Base-by-base conservation (phyloP, 1,284 basidiomycete species). In the Pisolithus thermaeus region DNA sequence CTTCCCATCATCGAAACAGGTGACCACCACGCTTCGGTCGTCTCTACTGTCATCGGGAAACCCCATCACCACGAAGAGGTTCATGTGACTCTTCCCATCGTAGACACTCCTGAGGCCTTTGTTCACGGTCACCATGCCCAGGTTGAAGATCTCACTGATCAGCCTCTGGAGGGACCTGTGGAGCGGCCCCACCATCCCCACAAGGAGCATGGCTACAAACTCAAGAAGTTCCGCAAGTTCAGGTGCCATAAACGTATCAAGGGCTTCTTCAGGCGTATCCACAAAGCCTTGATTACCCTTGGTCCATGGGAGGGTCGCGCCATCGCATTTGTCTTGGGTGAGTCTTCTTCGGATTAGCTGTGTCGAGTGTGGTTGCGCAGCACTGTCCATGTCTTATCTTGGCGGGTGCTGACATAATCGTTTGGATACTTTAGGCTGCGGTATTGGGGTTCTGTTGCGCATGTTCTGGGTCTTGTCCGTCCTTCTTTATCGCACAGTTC, bases 301-400 rank as follows among this genome's bases (percentile, higher is more conserved):
- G 84, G 87, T n/a, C 79, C 80, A 22, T 90, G 87, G 86, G 87
- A 90, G 67, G 85, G 85, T 47, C 76, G 86, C 48, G 79, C 81
- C 12, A 81, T 90, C 16, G 83, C 87, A 5, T 90, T 90, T 54
- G 86, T 90, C 52, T 75, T 90, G 18, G 87, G 87, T 87, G 56
- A 58, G 80, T 67, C 48, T 36, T 46, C 39, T 54, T 28, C n/a
- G 18, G 18, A 20, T 20, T 11, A 25, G 23, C 18, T 25, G 35
- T 50, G 52, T 42, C 25, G 14, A 25, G 20, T 42, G 12, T 11
- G 41, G 42, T n/a, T 46, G 48, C 38, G 32, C 28, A 14, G 37
- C 8, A 38, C 18, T 38, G n/a, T 38, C 16, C 16, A 20, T 6
- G 41, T 22, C 22, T 25, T 14, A 23, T 20, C 40, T 14, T 27